These are phyloP conservation scores for Paraleonurus japonicus DNA, from an alignment of 257 asterid species.

Conservation along the genomic window DNA sequence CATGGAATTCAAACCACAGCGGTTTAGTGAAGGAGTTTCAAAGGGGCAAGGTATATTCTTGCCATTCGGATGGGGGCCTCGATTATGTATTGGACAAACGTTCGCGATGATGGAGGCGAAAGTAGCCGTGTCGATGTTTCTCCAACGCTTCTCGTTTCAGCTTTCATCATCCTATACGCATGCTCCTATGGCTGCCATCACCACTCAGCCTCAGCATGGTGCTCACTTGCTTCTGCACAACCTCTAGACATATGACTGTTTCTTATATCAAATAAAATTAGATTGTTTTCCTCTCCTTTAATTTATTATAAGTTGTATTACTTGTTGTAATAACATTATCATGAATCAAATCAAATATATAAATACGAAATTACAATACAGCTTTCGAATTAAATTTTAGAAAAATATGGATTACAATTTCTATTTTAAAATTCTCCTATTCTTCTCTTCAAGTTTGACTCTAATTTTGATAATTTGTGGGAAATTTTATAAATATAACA, in stretches of 20 bases:
- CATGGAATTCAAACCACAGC: slow-evolving; percentile 39
- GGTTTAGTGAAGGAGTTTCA: slow-evolving; percentile 37
- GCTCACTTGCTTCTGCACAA: slow-evolving; percentile 30
- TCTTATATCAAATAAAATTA: too few relatives aligned
- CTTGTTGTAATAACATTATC: too few relatives aligned
- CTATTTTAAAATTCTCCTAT: too few relatives aligned
- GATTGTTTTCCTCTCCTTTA: too few relatives aligned
- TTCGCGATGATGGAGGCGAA: slow-evolving; percentile 42
- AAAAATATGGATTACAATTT: too few relatives aligned
- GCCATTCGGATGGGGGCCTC: slow-evolving; percentile 52
- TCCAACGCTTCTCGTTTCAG: slow-evolving; percentile 36
- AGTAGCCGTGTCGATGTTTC: slow-evolving; percentile 35
- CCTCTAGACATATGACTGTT: background rate
- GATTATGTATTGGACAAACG: slow-evolving; percentile 37
- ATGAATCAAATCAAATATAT: too few relatives aligned
- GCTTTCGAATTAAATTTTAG: too few relatives aligned
- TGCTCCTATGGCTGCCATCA: slow-evolving; percentile 19
- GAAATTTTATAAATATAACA: too few relatives aligned
- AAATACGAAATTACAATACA: too few relatives aligned
- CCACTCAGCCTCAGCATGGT: slow-evolving; percentile 42
- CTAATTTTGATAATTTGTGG: too few relatives aligned
- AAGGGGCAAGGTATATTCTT: slow-evolving; percentile 30
- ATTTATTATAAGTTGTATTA: too few relatives aligned
- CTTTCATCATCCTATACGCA: slow-evolving; percentile 40
- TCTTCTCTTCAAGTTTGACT: too few relatives aligned